Base-by-base conservation (phyloP, 1,284 basidiomycete species). In the Rhodotorula sp. region DNA sequence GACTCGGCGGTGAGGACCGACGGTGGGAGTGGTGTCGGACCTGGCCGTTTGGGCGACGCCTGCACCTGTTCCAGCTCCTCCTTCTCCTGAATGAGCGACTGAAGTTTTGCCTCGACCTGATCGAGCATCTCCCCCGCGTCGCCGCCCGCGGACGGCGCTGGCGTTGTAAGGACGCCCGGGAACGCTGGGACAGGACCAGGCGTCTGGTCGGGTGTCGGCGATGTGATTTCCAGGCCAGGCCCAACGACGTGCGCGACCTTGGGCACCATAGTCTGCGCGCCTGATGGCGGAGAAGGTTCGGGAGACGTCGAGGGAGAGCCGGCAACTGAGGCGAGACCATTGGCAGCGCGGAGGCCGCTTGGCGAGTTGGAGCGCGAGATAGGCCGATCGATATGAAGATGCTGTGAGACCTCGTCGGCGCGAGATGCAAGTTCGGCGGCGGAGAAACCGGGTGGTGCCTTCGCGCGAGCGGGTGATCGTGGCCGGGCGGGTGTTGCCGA, bases 311-410 rank as follows among this genome's bases (percentile, higher is more conserved):
- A 32, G 10, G 67, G 64, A 11, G 64, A 60, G 34, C 27, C 57
- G 52, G 57, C 51, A 36, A 44, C 53, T 20, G 51, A 17, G 19
- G 46, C 54, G 48, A 19, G 27, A 24, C 27, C 51, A 5, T 30
- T 6, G 4, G 29, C 4, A 24, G 15, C 47, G 32, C 44, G 15
- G 1, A 36, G 6, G 20, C 36, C 62, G 32, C 49, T 36, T 8
- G 69, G 72, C 36, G 72, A 68, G 19, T 22, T 24, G 29, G 36
- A 27, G 4, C 64, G 67, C 6, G 64, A 64, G 24, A 20, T 22
- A 0, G 64, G 58, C 4, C 69, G 68, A 27, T 76, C 73, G 59
- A 76, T 76, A 49, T 73, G 73, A n/a, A 76, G 66, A 39, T 72
- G 74, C 29, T 55, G 62, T 29, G 71, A 68, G 59, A 76, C 65